Conservation (phyloP, 2,329 filamentous ascomycete species). For the Colletotrichum phormii region DNA sequence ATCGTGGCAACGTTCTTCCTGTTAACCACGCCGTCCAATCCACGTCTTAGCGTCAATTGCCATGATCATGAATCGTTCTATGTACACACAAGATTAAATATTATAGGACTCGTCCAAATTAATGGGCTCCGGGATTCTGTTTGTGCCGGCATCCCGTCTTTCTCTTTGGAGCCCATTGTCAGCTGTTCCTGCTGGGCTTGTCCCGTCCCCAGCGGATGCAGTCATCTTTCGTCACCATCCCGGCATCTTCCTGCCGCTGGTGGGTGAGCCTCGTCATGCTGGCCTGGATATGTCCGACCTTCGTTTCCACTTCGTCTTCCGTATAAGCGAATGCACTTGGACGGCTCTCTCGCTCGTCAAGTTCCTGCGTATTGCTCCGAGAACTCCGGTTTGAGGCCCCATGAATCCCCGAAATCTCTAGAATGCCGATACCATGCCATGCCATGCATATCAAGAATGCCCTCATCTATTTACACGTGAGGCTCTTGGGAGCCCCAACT, state of each 20-base stretch:
- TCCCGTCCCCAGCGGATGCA: constrained; percentile 29
- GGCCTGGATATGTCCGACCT: constrained; percentile 33
- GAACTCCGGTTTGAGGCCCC: constrained; percentile 57
- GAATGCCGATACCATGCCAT: constrained; percentile 61
- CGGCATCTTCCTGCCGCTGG: constrained; percentile 30
- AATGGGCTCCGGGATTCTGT: constrained; percentile 34
- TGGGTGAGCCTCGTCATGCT: constrained; percentile 29
- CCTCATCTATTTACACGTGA: constrained; percentile 60
- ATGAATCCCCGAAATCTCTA: constrained; percentile 56
- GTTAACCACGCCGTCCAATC: constrained; percentile 33
- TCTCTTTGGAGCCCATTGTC: constrained; percentile 20
- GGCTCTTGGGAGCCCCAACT: constrained; percentile 47
- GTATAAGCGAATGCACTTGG: constrained; percentile 57
- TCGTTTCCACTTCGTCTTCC: constrained; percentile 40
- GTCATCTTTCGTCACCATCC: constrained; percentile 39
- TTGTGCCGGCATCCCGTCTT: constrained; percentile 30
- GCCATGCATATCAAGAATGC: constrained; percentile 62
- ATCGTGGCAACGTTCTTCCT: constrained; percentile 34
- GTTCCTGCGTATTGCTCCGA: constrained; percentile 55
- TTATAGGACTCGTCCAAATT: constrained; percentile 40
- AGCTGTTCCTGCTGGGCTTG: constrained; percentile 33
- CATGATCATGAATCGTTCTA: constrained; percentile 39
- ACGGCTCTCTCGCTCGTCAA: constrained; percentile 40
- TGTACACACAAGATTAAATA: constrained; percentile 47
- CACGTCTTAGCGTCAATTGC: constrained; percentile 34